These are phyloP conservation scores for Sequoiadendron giganteum DNA, from an alignment of 75 land plant species.

Conservation along the genomic window DNA sequence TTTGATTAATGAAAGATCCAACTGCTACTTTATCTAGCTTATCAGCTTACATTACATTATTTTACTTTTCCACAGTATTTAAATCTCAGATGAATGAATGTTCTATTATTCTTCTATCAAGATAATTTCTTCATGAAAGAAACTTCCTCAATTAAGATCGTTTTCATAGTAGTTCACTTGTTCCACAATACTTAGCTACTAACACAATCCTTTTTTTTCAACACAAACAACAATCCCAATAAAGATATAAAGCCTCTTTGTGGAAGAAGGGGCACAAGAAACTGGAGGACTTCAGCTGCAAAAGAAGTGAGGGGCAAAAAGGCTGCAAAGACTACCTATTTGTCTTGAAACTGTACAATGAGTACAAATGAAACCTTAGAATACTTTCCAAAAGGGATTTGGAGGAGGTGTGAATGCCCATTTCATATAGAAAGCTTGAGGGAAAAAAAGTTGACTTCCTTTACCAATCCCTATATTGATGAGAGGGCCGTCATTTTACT, in stretches of 20 bases:
- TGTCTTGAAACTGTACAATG: neutral
- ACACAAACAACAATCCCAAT: neutral
- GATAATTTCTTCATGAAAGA: neutral
- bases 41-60: neutral
- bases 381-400: neutral
- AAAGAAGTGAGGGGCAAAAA: too few species aligned
- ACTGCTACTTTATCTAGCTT: neutral
- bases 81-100: neutral
- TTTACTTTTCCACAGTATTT: neutral
- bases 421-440: neutral
- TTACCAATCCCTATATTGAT: neutral
- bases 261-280: too few species aligned
- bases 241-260: neutral
- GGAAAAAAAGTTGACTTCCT: neutral
- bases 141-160: neutral
- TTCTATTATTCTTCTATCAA: neutral
- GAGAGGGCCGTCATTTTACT: neutral
- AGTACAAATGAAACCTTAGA: neutral
- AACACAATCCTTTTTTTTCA: neutral
- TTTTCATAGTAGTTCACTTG: neutral
- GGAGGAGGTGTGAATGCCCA: neutral
- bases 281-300: too few species aligned
- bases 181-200: neutral
- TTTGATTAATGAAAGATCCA: neutral
- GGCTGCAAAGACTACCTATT: too few species aligned